Conservation (phyloP, 2,329 filamentous ascomycete genomes). For the Aureobasidium sp. region DNA sequence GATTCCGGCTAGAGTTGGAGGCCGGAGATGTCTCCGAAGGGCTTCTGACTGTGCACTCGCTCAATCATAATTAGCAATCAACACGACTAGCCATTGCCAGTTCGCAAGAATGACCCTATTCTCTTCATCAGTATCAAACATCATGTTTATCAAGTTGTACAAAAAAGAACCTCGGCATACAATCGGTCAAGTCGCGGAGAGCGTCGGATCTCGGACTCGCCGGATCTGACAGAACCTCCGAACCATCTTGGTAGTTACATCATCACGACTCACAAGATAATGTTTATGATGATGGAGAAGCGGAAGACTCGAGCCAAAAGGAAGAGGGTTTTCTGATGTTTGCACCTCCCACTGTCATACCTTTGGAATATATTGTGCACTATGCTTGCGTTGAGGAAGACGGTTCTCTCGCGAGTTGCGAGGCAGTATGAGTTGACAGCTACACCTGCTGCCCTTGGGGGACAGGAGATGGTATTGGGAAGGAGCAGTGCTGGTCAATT, state of each 20-base stretch:
- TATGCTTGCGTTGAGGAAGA: neutral
- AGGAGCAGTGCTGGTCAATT: neutral
- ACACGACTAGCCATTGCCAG: too few relatives aligned
- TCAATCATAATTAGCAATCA: too few relatives aligned
- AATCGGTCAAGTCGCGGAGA: too few relatives aligned
- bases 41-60: too few relatives aligned
- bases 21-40: too few relatives aligned
- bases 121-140: too few relatives aligned
- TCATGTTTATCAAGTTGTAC: too few relatives aligned
- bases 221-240: too few relatives aligned
- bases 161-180: too few relatives aligned
- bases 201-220: too few relatives aligned
- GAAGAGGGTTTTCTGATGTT: neutral
- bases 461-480: neutral
- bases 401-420: neutral
- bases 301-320: neutral
- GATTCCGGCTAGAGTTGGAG: too few relatives aligned
- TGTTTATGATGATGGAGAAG: neutral
- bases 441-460: neutral
- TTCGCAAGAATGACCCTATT: too few relatives aligned
- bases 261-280: neutral
- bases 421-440: neutral
- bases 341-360: neutral
- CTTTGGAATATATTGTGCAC: neutral
- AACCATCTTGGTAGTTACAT: slow-evolving; percentile 9